Base-by-base conservation (phyloP, 345 rosid genomes). In the Lepidium sativum region DNA sequence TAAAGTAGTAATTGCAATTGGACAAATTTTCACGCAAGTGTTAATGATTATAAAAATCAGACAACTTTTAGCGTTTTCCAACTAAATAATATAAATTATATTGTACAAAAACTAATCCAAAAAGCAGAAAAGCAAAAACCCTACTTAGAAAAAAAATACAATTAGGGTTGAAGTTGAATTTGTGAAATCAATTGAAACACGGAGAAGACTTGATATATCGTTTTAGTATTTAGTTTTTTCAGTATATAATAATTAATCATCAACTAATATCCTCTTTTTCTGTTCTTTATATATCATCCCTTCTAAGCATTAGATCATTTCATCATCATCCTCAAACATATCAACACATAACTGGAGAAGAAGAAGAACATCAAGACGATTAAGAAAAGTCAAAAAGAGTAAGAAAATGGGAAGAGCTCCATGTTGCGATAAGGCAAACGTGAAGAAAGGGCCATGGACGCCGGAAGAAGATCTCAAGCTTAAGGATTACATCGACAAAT, bases 361-460 rank as follows among this genome's bases (percentile, higher is more conserved):
- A 47, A 50, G 40, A 52, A 47, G 27, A 29, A 62, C 8, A 64
- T 1, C 9, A 37, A 48, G 14, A 23, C 23, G 32, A 72, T 27
- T 60, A 57, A 59, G 63, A 50, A 51, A 66, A 60, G 35, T 50
- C 62, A 57, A 61, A 39, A 17, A 40, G 33, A 34, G 49, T 42
- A 37, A 52, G 58, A 54, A 78, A 58, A 92, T 89, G 97, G 97
- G 98, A 57, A 79, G 98, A 79, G 98, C 98, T 69, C 98, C 98
- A 25, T 92, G 98, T 49, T 92, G 98, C 59, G 98, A 92, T 73
- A 92, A 92, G 80, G 83, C 82, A 54, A 92, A 89, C 65, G 97
- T 89, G 54, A 89, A 92, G 80, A 92, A 80, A 62, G 98, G 98
- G 9, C 98, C 98, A 38, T 92, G 98, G 98, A 85, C 98, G 25